phyloP scores from a whole-genome alignment of 768 basidiomycete genomes.

The Zangia roseola region DNA sequence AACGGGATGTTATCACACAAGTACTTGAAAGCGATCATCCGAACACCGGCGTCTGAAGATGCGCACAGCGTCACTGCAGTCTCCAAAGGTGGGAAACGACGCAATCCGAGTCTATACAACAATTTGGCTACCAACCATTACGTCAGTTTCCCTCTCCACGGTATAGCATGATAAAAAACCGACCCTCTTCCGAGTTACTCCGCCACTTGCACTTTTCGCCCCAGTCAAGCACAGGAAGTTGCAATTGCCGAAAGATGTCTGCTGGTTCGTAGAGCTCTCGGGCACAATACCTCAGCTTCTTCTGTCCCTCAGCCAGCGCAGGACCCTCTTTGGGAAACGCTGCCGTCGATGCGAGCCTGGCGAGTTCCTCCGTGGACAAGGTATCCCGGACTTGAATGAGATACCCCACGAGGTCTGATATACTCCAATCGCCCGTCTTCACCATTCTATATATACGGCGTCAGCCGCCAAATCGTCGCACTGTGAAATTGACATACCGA shows the following conservation, averaged over 20 bases:
- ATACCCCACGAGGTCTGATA: slow-evolving; percentile 82
- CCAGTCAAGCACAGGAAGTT: slow-evolving; percentile 88
- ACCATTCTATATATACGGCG: slow-evolving; percentile 58
- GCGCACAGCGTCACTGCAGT: slow-evolving; percentile 70
- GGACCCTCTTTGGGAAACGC: slow-evolving; percentile 69
- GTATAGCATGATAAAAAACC: slow-evolving; percentile 2
- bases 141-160: slow-evolving; percentile 1
- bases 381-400: slow-evolving; percentile 76
- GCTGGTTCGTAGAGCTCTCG: slow-evolving; percentile 83
- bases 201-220: slow-evolving; percentile 77
- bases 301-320: slow-evolving; percentile 27
- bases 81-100: slow-evolving; percentile 64
- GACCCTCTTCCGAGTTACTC: slow-evolving; percentile 83
- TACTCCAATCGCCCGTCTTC: slow-evolving; percentile 88
- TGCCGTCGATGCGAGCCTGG: slow-evolving; percentile 57
- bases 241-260: slow-evolving; percentile 66
- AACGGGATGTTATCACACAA: slow-evolving; percentile 69
- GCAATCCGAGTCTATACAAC: slow-evolving; percentile 68
- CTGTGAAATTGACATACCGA: slow-evolving; percentile 44
- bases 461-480: slow-evolving; percentile 1
- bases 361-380: slow-evolving; percentile 55
- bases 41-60: slow-evolving; percentile 46
- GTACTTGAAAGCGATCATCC: slow-evolving; percentile 73
- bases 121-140: slow-evolving; percentile 63
- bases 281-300: slow-evolving; percentile 55